phyloP scores from a whole-genome alignment of 345 rosid genomes.

The Eucalyptus polyanthemos region DNA sequence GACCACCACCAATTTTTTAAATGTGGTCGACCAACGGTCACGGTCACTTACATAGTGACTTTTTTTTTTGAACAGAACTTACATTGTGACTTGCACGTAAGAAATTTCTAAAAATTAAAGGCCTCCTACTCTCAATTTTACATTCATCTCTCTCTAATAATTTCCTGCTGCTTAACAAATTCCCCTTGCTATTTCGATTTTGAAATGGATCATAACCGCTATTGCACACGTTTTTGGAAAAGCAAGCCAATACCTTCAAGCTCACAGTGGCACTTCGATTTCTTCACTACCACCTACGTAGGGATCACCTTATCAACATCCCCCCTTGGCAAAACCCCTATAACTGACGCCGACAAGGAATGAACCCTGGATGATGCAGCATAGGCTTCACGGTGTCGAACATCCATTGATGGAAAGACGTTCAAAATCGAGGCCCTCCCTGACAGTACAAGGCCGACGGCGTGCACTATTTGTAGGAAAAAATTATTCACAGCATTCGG shows the following conservation, averaged over 20 bases:
- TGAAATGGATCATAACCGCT: background rate
- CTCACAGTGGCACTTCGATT: fast-evolving
- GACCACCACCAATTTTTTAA: fast-evolving
- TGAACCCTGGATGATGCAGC: too few species aligned
- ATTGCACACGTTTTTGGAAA: background rate
- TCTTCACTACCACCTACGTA: background rate
- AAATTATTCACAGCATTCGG: too few species aligned
- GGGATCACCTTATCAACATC: too few species aligned
- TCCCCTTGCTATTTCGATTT: background rate
- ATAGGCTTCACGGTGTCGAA: fast-evolving
- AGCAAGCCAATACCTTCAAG: background rate
- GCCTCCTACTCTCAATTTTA: background rate
- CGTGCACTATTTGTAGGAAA: too few species aligned
- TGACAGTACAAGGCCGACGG: too few species aligned
- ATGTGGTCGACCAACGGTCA: background rate
- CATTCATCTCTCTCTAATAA: fast-evolving
- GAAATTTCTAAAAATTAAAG: background rate
- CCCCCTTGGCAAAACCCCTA: too few species aligned
- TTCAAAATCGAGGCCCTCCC: too few species aligned
- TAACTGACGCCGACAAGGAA: too few species aligned
- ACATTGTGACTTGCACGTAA: background rate
- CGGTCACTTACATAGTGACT: background rate
- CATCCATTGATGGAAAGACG: too few species aligned
- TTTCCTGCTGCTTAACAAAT: background rate
- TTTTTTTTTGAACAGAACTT: too few species aligned